Base-by-base conservation (phyloP, 2,329 filamentous ascomycete species). In the Apiospora kogelbergensis region DNA sequence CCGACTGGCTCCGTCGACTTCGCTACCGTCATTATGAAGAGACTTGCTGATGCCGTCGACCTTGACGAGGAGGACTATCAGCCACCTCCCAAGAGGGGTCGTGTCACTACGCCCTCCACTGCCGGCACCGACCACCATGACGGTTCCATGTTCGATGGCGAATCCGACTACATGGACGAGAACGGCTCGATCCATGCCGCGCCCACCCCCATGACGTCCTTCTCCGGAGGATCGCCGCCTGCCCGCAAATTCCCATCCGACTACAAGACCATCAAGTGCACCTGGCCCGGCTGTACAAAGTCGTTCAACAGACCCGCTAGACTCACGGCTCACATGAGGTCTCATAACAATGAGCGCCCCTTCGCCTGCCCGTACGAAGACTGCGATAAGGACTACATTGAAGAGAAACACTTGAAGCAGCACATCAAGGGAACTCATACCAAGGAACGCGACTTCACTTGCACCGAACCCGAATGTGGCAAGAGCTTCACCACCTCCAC, bases 291-390 rank as follows among this genome's bases (percentile, higher is more conserved):
- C 72, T 98, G 95, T 78, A 81, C 83, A 69, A 97, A 97, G 81
- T 90, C 91, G 7, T 98, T 96, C 84, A 97, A 97, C 79, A 90
- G 95, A 3, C 94, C 94, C 0, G 92, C 92, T 42, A 89, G 93
- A 37, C 85, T 98, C 4, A 86, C 91, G 70, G 90, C 93, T 69
- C 95, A 98, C 76, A 81, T 95, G 30, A 88, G 94, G 72, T 94
- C 92, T 1, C 95, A 98, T 79, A 95, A 89, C 67, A 94, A 95
- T 73, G 93, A 95, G 74, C 89, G 95, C 1, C 90, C 94, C 0
- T 97, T 92, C 79, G 84, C 85, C 46, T 98, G 95, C 76, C 83
- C 85, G 2, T 86, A 91, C 71, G 81, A 85, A 6, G 90, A 81
- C 53, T 98, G 95, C 77, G 88, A 89, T 75, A 98, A 97, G 82